Percentiles rank a stretch among this genome's conserved stretches.
phyloP scores from a whole-genome alignment of 495 filamentous ascomycete species.

The Darksidea phi region DNA sequence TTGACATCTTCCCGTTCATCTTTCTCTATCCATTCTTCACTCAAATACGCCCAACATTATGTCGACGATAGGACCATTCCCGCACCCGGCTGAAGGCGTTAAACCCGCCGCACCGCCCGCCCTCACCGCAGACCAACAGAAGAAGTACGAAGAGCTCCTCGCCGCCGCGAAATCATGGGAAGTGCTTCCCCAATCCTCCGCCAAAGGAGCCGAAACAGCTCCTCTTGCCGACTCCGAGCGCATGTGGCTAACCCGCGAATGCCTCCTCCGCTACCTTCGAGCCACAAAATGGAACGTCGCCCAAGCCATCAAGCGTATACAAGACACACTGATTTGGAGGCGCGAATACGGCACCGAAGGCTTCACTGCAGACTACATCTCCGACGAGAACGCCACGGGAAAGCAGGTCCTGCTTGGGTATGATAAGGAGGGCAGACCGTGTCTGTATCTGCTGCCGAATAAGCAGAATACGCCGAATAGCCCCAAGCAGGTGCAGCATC shows the following conservation, averaged over 20 bases:
- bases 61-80: slow-evolving; percentile 68
- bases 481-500: slow-evolving; percentile 87
- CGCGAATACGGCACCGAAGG: slow-evolving; percentile 75
- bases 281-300: slow-evolving; percentile 85
- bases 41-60: slow-evolving; percentile 46
- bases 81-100: slow-evolving; percentile 55
- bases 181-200: slow-evolving; percentile 62
- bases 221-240: slow-evolving; percentile 77
- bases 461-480: slow-evolving; percentile 88
- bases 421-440: slow-evolving; percentile 78
- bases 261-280: slow-evolving; percentile 86
- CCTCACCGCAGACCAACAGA: slow-evolving; percentile 73
- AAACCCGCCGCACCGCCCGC: slow-evolving; percentile 53
- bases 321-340: slow-evolving; percentile 80
- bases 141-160: slow-evolving; percentile 77
- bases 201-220: slow-evolving; percentile 56
- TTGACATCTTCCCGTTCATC: too few species aligned
- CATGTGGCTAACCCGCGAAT: slow-evolving; percentile 89
- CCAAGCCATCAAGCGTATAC: slow-evolving; percentile 74
- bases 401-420: slow-evolving; percentile 89
- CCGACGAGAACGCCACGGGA: slow-evolving; percentile 88
- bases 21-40: not conserved
- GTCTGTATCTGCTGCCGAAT: slow-evolving; percentile 82
- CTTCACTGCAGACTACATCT: slow-evolving; percentile 79
- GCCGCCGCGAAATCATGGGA: slow-evolving; percentile 66